Base-by-base conservation (phyloP, 2,329 filamentous ascomycete genomes). In the Corinectria fuckeliana region DNA sequence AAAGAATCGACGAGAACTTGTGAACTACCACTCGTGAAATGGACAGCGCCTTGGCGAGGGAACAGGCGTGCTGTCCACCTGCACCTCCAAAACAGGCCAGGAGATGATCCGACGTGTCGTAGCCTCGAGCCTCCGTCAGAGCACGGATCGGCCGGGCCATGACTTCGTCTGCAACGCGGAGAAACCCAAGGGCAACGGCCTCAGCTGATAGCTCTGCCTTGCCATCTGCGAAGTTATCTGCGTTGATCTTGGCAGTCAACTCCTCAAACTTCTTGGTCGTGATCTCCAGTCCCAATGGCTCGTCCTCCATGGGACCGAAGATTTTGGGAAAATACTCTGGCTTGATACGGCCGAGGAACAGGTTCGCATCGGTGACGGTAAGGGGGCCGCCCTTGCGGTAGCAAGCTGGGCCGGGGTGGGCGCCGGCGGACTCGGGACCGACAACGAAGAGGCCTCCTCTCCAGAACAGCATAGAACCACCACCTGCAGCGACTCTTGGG, bases 371-470 rank as follows among this genome's bases (percentile, higher is more conserved):
- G 0, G 89, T 91, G 41, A 91, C 88, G 1, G 89, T 90, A 11
- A 91, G 73, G 13, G 89, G 88, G 0, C 89, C 89, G 2, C 84
- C 87, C 71, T 91, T 91, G n/a, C 88, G 81, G 68, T 92, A 91
- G 62, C 88, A 91, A 0, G 88, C 88, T 2, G 89, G 89, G 0
- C 89, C 89, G 2, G 89, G 89, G 69, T 91, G 86, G 5, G 89
- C 88, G 30, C 85, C 84, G 1, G 89, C 88, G 23, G 87, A 90
- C 67, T 91, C 88, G 1, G 90, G 90, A 0, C 90, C 90, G 5
- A 92, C 89, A 1, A 88, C 85, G 63, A 92, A 91, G 2, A 92
- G 78, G 0, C 89, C 89, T 60, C 91, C 91, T 58, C 84, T 85
- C 82, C 87, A 92, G 69, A 88, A 88, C 0, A 93, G 78, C 14